Base-by-base conservation (phyloP, 495 filamentous ascomycete species). In the Penicillium longicatenatum region DNA sequence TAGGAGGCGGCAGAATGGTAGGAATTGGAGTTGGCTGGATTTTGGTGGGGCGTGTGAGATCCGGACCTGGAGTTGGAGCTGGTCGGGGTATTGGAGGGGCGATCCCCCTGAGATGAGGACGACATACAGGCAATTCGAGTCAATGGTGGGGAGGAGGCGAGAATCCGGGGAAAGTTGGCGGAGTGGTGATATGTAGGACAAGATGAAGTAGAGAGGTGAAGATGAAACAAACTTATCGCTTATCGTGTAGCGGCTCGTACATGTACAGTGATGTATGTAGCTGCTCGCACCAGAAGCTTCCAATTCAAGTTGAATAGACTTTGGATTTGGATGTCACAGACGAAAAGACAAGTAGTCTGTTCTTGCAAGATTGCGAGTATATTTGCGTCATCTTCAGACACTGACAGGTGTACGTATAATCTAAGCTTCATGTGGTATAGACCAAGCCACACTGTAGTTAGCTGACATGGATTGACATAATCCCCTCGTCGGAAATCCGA, bases 1-100 rank as follows among this genome's bases (percentile, higher is more conserved):
- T 82, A 82, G 60, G 75, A 79, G 62, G 73, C 69, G 39, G 75
- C 60, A 57, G 74, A 73, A 54, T 72, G 67, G 54, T 72, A 72
- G 48, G 63, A 55, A 9, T 52, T 49, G 20, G 64, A 47, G 45
- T 59, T 30, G 16, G 39, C 16, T 54, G 39, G 55, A 39, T 65
- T 62, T 63, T 43, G 60, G 58, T 72, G 65, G 46, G 66, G 66
- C 35, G 63, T 65, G 55, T 67, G 71, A 60, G 74, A 72, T 59
- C 65, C 61, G 58, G 74, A 68, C 57, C 59, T 69, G 62, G 68
- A 61, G 60, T 62, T 58, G 56, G 73, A 67, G 50, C 63, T 57
- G 46, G 54, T 29, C 8, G 66, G 59, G 57, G 55, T 31, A 52
- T 58, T 46, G 55, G 57, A 58, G 39, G 63, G 44, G 48, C 53